phyloP scores from a whole-genome alignment of 2,329 filamentous ascomycete genomes.

The Epichloe sibirici region DNA sequence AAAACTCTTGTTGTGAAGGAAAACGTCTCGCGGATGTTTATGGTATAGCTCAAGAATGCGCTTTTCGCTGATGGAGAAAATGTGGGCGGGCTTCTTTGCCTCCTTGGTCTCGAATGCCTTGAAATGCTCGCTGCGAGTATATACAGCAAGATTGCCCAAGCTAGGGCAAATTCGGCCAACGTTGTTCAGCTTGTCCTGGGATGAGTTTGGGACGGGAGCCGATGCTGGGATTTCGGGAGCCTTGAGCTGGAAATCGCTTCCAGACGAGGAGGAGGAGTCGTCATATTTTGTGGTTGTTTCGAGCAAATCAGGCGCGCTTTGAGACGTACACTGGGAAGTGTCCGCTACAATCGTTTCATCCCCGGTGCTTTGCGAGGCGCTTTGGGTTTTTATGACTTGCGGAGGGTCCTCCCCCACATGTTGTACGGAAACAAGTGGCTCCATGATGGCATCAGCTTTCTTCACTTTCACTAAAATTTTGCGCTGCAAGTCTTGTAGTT shows the following conservation, averaged over 20 bases:
- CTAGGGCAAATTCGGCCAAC: slow-evolving; percentile 55
- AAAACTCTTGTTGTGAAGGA: slow-evolving; percentile 75
- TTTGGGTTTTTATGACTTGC: slow-evolving; percentile 13
- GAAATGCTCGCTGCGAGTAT: slow-evolving; percentile 79
- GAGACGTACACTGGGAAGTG: background rate
- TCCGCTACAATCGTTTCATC: background rate
- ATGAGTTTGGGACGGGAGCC: background rate
- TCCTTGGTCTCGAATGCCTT: slow-evolving; percentile 54
- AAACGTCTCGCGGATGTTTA: slow-evolving; percentile 62
- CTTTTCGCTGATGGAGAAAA: slow-evolving; percentile 83
- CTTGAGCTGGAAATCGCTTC: slow-evolving; percentile 25
- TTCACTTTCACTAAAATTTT: slow-evolving; percentile 84
- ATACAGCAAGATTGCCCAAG: slow-evolving; percentile 66
- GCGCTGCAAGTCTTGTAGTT: slow-evolving; percentile 56
- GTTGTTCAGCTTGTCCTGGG: slow-evolving; percentile 20
- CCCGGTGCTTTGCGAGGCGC: slow-evolving; percentile 10
- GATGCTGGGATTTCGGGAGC: slow-evolving; percentile 2
- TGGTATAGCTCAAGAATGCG: slow-evolving; percentile 47
- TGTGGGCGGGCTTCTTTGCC: slow-evolving; percentile 48
- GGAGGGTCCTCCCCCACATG: background rate
- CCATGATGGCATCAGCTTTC: slow-evolving; percentile 32
- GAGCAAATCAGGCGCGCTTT: slow-evolving; percentile 16
- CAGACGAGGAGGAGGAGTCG: slow-evolving; percentile 26
- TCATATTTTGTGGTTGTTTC: slow-evolving; percentile 21
- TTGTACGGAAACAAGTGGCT: background rate